Base-by-base conservation (phyloP, 225 moss, liverwort and hornwort genomes). In the Marchantia polymorpha region DNA sequence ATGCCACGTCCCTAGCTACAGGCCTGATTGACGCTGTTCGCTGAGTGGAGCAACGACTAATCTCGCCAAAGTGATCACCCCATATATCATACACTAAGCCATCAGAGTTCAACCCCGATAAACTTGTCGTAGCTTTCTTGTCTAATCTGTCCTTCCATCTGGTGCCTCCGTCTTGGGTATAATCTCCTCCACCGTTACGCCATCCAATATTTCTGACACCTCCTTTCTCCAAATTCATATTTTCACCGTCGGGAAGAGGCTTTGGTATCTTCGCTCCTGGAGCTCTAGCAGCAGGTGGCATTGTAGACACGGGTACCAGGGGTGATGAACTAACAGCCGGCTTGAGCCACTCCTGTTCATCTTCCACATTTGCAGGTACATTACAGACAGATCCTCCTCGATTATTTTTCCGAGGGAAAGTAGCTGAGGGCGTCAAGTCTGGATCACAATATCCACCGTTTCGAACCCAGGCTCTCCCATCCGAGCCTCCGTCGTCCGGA, bases 1-100 rank as follows among this genome's bases (percentile, higher is more conserved):
- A 75, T 31, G 81, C 65, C 55, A 51, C 78, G 8, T 76, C 81
- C 70, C 58, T 69, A 13, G 29, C 67, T 82, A 74, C 74, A 8
- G 52, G 78, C 56, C 64, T 30, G 53, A 68, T 70, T 61, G 83
- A 71, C 53, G 70, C 81, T 0, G 72, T 51, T 30, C 77, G 79
- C 77, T 84, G 84, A 78, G 88, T 74, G 52, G 91, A 86, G 68
- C 86, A 90, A 69, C 91, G 91, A 79, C 90, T 87, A 58, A 96
- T 88, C 74, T 93, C 91, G 48, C 91, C 92, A 1, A 96, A 96
- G 79, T 93, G 92, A 83, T 96, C 89, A 55, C 95, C 95, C 95
- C 95, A 96, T 64, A 96, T 96, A 70, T 94, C 86, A 69, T 96
- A 96, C 78, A 87, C 74, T 26, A 78, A 85, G 30, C 85, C 93